Base-by-base conservation (phyloP, 495 filamentous ascomycete species). In the Aspergillus asperescens region DNA sequence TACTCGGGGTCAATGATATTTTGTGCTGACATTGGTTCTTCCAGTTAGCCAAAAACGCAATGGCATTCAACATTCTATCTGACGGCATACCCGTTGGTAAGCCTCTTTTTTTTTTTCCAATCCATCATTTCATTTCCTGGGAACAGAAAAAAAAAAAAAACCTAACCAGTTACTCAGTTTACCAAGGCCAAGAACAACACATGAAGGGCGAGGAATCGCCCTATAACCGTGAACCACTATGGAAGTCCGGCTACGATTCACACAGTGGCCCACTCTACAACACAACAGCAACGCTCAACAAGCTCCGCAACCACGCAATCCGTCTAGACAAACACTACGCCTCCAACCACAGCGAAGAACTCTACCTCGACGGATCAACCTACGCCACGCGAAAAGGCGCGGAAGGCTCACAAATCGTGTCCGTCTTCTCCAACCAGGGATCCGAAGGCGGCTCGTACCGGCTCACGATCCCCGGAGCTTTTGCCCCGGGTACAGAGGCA, bases 131-230 rank as follows among this genome's bases (percentile, higher is more conserved):
- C n/a, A n/a, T n/a, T n/a, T n/a, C n/a, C n/a, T n/a, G n/a, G n/a
- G n/a, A n/a, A n/a, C n/a, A n/a, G n/a, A n/a, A n/a, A n/a, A n/a
- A n/a, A n/a, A n/a, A 12, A 46, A 29, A n/a, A 12, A 5, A 20
- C 22, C 23, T 35, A 16, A 35, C n/a, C 2, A 35, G 13, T n/a
- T n/a, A 24, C 24, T 23, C 16, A 48, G 68, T 81, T 48, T 83
- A 81, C 56, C 61, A 72, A 32, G 85, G 85, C n/a, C 82, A 86
- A 58, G 86, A 88, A 59, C 84, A 87, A 49, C 78, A 78, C 25
- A 82, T 79, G 58, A 52, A 66, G 6, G 82, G 84, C 38, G 66
- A 66, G 16, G 69, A 56, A 34, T 77, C 81, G 15, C 85, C 84
- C 0, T 65, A 71, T 45, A 84, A 87, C 60, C 80, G 86, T 18